A percentile compares a stretch with the other conserved stretches of the same genome.
Conservation (phyloP, 176 grass and related monocot species). For the Aegilops longissima region DNA sequence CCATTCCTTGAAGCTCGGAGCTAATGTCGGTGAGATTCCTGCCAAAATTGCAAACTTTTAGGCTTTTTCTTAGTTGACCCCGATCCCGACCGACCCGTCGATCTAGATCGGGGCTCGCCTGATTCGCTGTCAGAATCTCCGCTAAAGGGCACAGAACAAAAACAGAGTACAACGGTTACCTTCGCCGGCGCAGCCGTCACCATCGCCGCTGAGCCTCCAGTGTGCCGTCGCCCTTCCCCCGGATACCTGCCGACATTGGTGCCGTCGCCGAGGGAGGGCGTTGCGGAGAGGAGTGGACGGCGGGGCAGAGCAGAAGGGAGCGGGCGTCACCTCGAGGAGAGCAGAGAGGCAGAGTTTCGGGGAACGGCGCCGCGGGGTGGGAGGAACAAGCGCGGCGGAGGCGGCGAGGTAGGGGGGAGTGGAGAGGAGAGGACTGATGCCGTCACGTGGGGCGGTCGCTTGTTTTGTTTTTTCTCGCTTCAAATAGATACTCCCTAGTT, state of each 20-base stretch:
- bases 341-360: background rate
- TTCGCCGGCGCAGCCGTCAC: background rate
- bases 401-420: constrained; percentile 2
- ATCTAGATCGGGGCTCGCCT: constrained; percentile 17
- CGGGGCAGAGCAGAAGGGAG: background rate
- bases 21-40: constrained; percentile 23
- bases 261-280: background rate
- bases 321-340: background rate
- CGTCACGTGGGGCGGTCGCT: constrained; percentile 8
- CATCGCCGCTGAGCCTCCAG: background rate
- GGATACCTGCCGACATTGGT: constrained; percentile 17
- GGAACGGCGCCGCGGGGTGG: background rate
- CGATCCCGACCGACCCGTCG: constrained; percentile 9
- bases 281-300: background rate
- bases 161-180: background rate
- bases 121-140: background rate
- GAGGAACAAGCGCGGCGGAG: constrained; percentile 6
- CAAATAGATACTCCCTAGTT: background rate
- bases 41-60: background rate
- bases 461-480: background rate
- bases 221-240: background rate
- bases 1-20: constrained; percentile 35
- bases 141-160: background rate
- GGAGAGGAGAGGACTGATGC: constrained; percentile 1
- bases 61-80: background rate